These are phyloP conservation scores for Oryza nivara DNA, from an alignment of 176 grass and related monocot genomes.

Conservation along the genomic window DNA sequence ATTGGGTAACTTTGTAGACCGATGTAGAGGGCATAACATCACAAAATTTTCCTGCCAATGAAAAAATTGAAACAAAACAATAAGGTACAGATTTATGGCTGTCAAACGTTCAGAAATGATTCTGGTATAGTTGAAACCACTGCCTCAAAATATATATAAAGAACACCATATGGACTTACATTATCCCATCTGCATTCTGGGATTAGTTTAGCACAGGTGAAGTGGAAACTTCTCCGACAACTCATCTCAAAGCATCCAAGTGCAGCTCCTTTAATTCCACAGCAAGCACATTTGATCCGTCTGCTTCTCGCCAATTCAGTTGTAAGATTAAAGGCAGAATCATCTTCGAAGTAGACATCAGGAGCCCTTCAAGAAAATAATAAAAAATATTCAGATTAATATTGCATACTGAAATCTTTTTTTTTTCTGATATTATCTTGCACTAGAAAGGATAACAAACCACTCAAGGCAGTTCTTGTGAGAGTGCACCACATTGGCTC, in stretches of 20 bases:
- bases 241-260: constrained; percentile 85
- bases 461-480: constrained; percentile 96
- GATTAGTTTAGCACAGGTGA: constrained; percentile 86
- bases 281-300: constrained; percentile 89
- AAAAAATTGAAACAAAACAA: constrained; percentile 5
- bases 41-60: constrained; percentile 88
- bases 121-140: constrained; percentile 13
- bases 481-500: constrained; percentile 58
- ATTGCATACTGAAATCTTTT: background rate
- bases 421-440: background rate
- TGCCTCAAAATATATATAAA: constrained; percentile 1
- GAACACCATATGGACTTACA: constrained; percentile 58
- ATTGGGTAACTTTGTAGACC: constrained; percentile 57
- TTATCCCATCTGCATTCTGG: constrained; percentile 89
- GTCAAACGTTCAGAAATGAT: constrained; percentile 1
- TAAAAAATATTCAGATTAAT: constrained; percentile 10
- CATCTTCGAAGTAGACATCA: constrained; percentile 93
- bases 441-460: constrained; percentile 42
- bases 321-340: constrained; percentile 66
- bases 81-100: constrained; percentile 13
- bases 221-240: constrained; percentile 91
- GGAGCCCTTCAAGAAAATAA: constrained; percentile 67
- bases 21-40: constrained; percentile 88
- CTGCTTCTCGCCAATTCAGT: constrained; percentile 83
- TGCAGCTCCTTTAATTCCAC: constrained; percentile 90